Percentiles rank a stretch among this genome's conserved stretches.
Evolutionary conservation across 2,329 filamentous ascomycete genomes (phyloP).

Genomic region (Penicillium sumatraense): DNA sequence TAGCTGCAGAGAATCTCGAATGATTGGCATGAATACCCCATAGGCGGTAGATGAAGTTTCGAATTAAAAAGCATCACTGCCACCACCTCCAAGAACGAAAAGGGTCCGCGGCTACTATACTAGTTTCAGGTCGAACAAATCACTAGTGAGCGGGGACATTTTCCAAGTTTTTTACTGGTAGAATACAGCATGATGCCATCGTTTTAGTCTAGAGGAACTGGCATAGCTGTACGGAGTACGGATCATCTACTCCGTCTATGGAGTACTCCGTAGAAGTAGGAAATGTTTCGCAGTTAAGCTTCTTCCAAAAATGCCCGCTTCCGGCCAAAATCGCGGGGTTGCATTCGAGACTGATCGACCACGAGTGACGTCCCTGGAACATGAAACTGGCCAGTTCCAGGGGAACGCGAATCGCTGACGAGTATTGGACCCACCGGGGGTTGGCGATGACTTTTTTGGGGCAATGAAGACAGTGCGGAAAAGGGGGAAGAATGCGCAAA

Average conservation of each 20-base stretch:
- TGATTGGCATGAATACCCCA: too few species aligned
- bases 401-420: constrained; percentile 17
- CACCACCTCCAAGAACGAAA: neutral
- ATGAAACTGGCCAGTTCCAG: constrained; percentile 7
- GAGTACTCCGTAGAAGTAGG: neutral
- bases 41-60: neutral
- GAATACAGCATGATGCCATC: neutral
- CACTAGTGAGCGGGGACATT: neutral
- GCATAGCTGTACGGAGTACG: too few species aligned
- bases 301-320: neutral
- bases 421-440: constrained; percentile 12
- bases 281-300: neutral
- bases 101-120: neutral
- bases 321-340: neutral
- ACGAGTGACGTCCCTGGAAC: neutral
- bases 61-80: neutral
- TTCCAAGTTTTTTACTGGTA: too few species aligned
- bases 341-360: neutral
- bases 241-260: neutral
- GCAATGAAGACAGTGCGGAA: neutral
- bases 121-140: neutral
- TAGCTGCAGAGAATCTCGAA: too few species aligned
- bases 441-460: neutral
- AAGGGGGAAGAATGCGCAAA: neutral
- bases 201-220: neutral